Evolutionary conservation across 176 grass and related monocot species (phyloP), one percentile per base, ranked within the genome.

Genomic region (Paspalum notatum): DNA sequence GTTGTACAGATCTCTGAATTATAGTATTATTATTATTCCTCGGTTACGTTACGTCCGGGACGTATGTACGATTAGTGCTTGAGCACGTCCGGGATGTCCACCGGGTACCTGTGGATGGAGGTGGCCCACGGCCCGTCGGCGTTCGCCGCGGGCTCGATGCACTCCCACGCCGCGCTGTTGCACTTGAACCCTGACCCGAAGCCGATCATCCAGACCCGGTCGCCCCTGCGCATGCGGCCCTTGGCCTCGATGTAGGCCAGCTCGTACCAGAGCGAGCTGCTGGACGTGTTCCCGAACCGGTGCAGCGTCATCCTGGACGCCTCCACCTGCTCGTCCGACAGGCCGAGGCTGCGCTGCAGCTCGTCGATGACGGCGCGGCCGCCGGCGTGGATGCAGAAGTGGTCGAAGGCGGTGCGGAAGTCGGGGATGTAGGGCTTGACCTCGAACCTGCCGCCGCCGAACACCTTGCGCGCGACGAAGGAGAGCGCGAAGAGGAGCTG

Each of bases 141-240:
- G 46, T 70, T 50, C 18, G 32, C 9, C 3, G 90, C 49, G 0
- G 92, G 81, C 75, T 14, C 5, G 50, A 97, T 71, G 72, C 91
- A 91, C 86, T 89, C 90, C 94, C 94, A 97, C 11, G 88, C 89
- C 3, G 91, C 91, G 62, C 94, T 97, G 84, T 97, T 97, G 89
- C 94, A 97, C 86, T 97, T 97, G 91, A 97, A 97, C 0, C 94
- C 94, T 1, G 91, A 93, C 26, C 94, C 94, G 16, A 97, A 97
- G 4, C 89, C 94, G 8, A 97, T 89, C 94, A 91, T 91, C 94
- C 94, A 97, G 3, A 97, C 84, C 0, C 94, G 89, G 66, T 97
- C 84, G 0, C 94, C 94, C 15, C 10, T 71, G 2, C 81, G 68
- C 89, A 97, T 90, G 2, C 94, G 64, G 0, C 94, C 82, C 82